phyloP scores from a whole-genome alignment of 805 yeast genomes.

The Candida maesae region DNA sequence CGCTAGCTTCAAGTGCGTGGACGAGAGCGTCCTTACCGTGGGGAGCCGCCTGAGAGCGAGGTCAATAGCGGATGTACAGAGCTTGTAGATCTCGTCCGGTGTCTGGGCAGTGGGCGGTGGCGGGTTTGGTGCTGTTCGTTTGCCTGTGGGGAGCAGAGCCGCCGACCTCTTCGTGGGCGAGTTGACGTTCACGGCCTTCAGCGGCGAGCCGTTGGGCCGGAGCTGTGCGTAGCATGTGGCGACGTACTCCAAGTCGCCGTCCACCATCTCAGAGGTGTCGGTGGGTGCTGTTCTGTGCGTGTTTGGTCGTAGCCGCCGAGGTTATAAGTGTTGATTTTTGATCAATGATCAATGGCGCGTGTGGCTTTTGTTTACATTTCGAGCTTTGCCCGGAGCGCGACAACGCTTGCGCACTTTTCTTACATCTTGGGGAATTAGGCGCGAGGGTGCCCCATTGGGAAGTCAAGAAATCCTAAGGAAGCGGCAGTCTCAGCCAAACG shows the following conservation, averaged over 20 bases:
- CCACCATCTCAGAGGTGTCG: slow-evolving; percentile 7
- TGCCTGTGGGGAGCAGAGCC: slow-evolving; percentile 5
- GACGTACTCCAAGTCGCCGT: slow-evolving; percentile 25
- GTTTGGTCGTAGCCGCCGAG: background rate
- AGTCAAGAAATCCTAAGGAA: too few relatives aligned
- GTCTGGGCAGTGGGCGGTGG: slow-evolving; percentile 5
- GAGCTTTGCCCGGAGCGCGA: too few relatives aligned
- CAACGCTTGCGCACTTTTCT: too few relatives aligned
- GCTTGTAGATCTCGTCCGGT: slow-evolving; percentile 17
- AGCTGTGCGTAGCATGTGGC: slow-evolving; percentile 22
- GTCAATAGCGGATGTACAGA: slow-evolving; percentile 24
- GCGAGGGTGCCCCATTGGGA: slow-evolving; percentile 9
- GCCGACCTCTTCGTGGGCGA: slow-evolving; percentile 21
- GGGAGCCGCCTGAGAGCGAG: slow-evolving; percentile 17
- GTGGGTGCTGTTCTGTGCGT: background rate
- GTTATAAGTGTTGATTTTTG: too few relatives aligned
- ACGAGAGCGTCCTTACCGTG: slow-evolving; percentile 12
- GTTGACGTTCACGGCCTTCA: slow-evolving; percentile 20
- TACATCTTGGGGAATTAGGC: background rate
- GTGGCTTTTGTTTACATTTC: slow-evolving; percentile 6
- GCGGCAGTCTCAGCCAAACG: too few relatives aligned
- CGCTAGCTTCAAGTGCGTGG: slow-evolving; percentile 20
- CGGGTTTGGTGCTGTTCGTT: background rate
- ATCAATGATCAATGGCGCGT: background rate
- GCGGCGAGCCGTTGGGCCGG: slow-evolving; percentile 19